These are phyloP conservation scores for Phytophthora brassicae DNA, from an alignment of 352 stramenopile species.

Conservation along the genomic window DNA sequence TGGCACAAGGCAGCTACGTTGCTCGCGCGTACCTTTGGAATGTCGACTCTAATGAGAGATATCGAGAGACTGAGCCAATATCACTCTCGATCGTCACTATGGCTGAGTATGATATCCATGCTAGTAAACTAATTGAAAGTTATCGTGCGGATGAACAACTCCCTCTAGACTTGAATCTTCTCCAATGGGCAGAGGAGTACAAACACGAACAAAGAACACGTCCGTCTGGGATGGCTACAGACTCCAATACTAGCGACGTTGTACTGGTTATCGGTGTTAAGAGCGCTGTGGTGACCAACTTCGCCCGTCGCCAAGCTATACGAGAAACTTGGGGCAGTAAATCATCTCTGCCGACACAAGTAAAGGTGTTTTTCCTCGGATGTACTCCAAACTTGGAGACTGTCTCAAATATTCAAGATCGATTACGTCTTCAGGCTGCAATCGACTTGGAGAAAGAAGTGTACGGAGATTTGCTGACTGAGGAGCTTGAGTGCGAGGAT, in stretches of 20 bases:
- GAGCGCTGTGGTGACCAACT: constrained; percentile 39
- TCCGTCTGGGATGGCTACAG: background rate
- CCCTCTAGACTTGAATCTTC: background rate
- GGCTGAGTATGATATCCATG: constrained; percentile 2
- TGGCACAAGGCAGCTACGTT: background rate
- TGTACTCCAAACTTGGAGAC: constrained; percentile 20
- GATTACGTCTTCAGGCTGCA: constrained; percentile 7
- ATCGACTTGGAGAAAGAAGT: constrained; percentile 26
- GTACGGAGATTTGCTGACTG: constrained; percentile 40
- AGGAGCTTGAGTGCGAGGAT: constrained; percentile 42
- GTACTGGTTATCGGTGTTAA: constrained; percentile 52
- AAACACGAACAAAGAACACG: background rate
- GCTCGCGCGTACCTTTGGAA: constrained; percentile 10
- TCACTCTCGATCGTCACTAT: constrained; percentile 12
- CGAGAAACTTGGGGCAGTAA: constrained; percentile 41
- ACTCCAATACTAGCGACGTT: background rate
- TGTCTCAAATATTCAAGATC: background rate
- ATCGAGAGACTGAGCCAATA: background rate
- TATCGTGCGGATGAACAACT: constrained; percentile 2
- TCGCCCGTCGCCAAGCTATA: constrained; percentile 32
- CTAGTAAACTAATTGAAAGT: background rate
- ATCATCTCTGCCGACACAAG: constrained; percentile 1
- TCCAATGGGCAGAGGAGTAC: constrained; percentile 9
- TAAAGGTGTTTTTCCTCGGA: constrained; percentile 43
- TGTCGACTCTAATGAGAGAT: background rate